Percentiles rank a stretch among this genome's conserved stretches.
Conservation (phyloP, 176 grass and related monocot genomes). For the Tuctoria greenei region DNA sequence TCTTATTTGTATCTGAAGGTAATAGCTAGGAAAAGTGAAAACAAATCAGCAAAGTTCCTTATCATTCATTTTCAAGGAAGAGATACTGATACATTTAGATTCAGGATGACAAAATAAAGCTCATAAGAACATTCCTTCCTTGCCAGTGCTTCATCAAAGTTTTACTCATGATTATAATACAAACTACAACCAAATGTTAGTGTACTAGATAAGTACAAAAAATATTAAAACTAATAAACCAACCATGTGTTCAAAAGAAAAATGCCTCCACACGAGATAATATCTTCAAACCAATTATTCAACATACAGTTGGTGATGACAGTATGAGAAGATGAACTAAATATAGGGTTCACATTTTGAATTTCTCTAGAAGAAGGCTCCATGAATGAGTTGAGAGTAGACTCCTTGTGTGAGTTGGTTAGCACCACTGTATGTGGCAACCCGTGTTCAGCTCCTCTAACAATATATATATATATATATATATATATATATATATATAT, state of each 20-base stretch:
- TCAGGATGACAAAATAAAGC: background rate
- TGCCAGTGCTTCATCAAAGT: background rate
- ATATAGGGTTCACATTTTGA: background rate
- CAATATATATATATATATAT: too few relatives aligned
- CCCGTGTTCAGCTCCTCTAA: too few relatives aligned
- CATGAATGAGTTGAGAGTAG: too few relatives aligned
- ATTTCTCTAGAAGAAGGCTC: background rate
- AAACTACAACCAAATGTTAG: background rate
- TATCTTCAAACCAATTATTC: background rate
- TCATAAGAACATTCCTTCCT: background rate
- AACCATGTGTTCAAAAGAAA: background rate
- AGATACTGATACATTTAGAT: background rate
- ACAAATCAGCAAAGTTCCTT: background rate
- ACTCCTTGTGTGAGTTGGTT: background rate
- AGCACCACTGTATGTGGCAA: background rate
- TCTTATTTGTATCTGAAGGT: background rate
- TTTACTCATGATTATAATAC: background rate
- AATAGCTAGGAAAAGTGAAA: background rate
- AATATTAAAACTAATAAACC: background rate
- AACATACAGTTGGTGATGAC: background rate
- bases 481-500: too few relatives aligned
- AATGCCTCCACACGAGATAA: background rate
- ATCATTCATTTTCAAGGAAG: background rate
- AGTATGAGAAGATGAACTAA: background rate
- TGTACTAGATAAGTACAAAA: background rate